These are phyloP conservation scores for Takashimella koratensis DNA, from an alignment of 1,284 basidiomycete species.

Conservation along the genomic window DNA sequence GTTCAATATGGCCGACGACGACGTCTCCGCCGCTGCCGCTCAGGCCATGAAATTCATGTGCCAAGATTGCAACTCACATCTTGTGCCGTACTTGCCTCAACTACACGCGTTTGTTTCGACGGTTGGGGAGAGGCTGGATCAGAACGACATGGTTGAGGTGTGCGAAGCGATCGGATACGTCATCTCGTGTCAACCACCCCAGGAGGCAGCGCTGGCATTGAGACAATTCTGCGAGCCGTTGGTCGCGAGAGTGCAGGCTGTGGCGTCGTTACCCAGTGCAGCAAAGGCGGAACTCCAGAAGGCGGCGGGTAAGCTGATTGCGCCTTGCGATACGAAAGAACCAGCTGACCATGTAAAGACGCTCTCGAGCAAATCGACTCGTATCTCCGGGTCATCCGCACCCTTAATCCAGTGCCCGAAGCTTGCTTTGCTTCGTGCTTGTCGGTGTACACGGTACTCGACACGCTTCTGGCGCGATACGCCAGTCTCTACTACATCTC, in stretches of 20 bases:
- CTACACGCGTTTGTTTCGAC: constrained; percentile 82
- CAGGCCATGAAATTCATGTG: constrained; percentile 96
- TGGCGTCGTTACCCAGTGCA: constrained; percentile 45
- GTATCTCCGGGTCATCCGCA: constrained; percentile 74
- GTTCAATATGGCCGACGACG: constrained; percentile 73
- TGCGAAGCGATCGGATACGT: constrained; percentile 95
- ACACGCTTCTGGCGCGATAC: constrained; percentile 72
- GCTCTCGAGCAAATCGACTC: constrained; percentile 83
- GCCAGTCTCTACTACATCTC: constrained; percentile 74
- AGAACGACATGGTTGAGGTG: constrained; percentile 85
- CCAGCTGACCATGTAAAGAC: constrained; percentile 53
- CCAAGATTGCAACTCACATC: constrained; percentile 92
- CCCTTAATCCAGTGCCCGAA: constrained; percentile 73
- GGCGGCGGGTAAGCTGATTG: constrained; percentile 58
- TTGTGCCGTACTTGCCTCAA: constrained; percentile 86
- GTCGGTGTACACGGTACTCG: constrained; percentile 80
- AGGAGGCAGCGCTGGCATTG: constrained; percentile 77
- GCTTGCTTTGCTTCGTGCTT: constrained; percentile 73
- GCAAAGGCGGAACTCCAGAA: constrained; percentile 63
- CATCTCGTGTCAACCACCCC: constrained; percentile 80
- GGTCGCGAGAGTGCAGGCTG: constrained; percentile 50
- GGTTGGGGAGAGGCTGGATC: constrained; percentile 69
- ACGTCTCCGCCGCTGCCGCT: constrained; percentile 89
- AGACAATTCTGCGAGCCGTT: constrained; percentile 69
- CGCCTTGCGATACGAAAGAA: background rate